Conservation (phyloP, 2,329 filamentous ascomycete genomes). For the Coleophoma cylindrospora region DNA sequence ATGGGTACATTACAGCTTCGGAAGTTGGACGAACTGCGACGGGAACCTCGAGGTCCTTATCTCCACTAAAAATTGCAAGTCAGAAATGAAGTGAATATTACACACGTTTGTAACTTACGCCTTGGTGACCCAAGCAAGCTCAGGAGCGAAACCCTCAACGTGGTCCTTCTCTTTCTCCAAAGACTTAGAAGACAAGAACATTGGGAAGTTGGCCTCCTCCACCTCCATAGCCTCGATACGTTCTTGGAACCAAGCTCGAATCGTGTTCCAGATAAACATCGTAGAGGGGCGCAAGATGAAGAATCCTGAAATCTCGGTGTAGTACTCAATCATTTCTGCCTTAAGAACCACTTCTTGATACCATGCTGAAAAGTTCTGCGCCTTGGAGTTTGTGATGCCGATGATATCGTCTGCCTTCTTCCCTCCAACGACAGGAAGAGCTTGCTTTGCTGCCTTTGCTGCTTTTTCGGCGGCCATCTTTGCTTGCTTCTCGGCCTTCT, state of each 20-base stretch:
- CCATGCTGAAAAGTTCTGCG: constrained; percentile 87
- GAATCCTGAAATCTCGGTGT: constrained; percentile 86
- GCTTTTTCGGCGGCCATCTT: constrained; percentile 57
- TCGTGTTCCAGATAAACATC: constrained; percentile 64
- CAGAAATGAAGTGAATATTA: neutral
- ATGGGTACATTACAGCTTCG: constrained; percentile 86
- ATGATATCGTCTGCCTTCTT: constrained; percentile 68
- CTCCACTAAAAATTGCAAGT: constrained; percentile 56
- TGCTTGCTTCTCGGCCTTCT: constrained; percentile 62
- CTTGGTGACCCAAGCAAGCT: constrained; percentile 85
- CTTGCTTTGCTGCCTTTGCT: constrained; percentile 55
- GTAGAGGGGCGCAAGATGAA: constrained; percentile 78
- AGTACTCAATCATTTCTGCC: constrained; percentile 97
- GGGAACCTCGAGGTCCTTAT: constrained; percentile 82
- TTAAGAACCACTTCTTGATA: constrained; percentile 98
- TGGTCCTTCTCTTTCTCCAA: constrained; percentile 80
- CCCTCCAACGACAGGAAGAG: constrained; percentile 47
- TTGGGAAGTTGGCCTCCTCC: constrained; percentile 92
- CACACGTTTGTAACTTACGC: constrained; percentile 45
- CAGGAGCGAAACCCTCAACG: constrained; percentile 96
- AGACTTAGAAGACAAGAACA: constrained; percentile 91
- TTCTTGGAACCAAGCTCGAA: constrained; percentile 62
- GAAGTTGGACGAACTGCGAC: constrained; percentile 65
- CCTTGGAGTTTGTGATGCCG: constrained; percentile 82
- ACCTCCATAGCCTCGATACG: constrained; percentile 89